A percentile compares a stretch with the other conserved stretches of the same genome.
phyloP scores from a whole-genome alignment of 2,329 filamentous ascomycete species.

The Xylaria sp. region DNA sequence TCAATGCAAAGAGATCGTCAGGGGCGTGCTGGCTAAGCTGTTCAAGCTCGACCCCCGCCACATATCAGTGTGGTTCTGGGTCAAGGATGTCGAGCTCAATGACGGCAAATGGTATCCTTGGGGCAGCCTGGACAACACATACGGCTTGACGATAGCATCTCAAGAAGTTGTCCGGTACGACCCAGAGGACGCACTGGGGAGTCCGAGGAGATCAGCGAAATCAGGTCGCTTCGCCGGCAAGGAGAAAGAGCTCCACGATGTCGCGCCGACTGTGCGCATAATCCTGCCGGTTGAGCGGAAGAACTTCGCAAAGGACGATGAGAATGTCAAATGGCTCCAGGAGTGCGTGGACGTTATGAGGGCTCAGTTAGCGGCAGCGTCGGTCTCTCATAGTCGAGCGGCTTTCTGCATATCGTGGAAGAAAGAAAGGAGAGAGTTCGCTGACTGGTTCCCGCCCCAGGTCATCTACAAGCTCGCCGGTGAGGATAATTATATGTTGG shows the following conservation, averaged over 20 bases:
- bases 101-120: constrained; percentile 34
- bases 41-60: constrained; percentile 29
- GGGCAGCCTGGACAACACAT: constrained; percentile 34
- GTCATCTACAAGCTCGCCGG: constrained; percentile 30
- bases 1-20: constrained; percentile 30
- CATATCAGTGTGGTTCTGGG: constrained; percentile 28
- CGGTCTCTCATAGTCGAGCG: constrained; percentile 23
- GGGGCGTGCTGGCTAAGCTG: constrained; percentile 19
- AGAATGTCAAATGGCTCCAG: constrained; percentile 27
- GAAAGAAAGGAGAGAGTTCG: constrained; percentile 30
- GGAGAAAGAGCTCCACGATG: constrained; percentile 32
- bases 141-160: constrained; percentile 26
- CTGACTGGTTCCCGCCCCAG: constrained; percentile 32
- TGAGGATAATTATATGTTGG: constrained; percentile 24
- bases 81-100: constrained; percentile 29
- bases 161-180: constrained; percentile 32
- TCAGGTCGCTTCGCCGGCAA: constrained; percentile 1
- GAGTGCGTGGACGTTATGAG: constrained; percentile 30
- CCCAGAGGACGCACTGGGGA: constrained; percentile 20
- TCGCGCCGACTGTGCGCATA: constrained; percentile 34
- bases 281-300: constrained; percentile 28
- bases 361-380: constrained; percentile 17
- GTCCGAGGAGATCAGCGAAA: neutral
- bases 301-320: constrained; percentile 27
- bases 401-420: constrained; percentile 36